Evolutionary conservation across 192 early-diverging fungal genomes (phyloP), one percentile per base, ranked within the genome.

Genomic region (Coemansia umbellata): DNA sequence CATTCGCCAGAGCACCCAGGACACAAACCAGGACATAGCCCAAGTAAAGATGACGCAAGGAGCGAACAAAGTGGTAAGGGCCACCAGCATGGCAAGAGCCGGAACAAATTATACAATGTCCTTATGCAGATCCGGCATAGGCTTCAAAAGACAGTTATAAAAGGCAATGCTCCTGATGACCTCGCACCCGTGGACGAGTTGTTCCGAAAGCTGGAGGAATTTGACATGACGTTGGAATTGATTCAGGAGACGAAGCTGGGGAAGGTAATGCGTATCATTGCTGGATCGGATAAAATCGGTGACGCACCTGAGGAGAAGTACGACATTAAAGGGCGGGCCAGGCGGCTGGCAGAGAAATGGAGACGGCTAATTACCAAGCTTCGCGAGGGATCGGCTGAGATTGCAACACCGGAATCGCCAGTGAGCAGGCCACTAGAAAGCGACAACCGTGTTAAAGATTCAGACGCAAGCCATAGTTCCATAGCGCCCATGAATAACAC

Each of bases 191-290:
- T 72, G 10, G 28, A 66, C 32, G 76, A 71, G 15, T 63, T 69
- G 41, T 60, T 78, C 45, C 60, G 61, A 14, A 64, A 69, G 55
- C 63, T 78, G 13, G 76, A 72, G 35, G 64, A 65, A 22, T 67
- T 69, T 47, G 63, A 71, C 22, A 71, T 78, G 65, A 72, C 60
- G 4, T 47, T 68, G 54, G 76, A 66, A 53, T 51, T 72, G 53
- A 67, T 78, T 30, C 60, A 68, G 51, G 65, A 64, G 27, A 78
- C 76, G 13, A 78, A 78, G 61, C 43, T 78, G n/a, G 64, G 64
- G 30, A 78, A 78, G 43, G 64, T 78, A 8, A 72, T 78, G 76
- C 66, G 67, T 42, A 64, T 71, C 37, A 72, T 78, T 37, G 68
- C 52, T 23, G 42, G 42, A 8, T 64, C 65, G 0, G 65, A 75